These are phyloP conservation scores for Coniella lustricola DNA, from an alignment of 2,329 filamentous ascomycete species.

Conservation along the genomic window DNA sequence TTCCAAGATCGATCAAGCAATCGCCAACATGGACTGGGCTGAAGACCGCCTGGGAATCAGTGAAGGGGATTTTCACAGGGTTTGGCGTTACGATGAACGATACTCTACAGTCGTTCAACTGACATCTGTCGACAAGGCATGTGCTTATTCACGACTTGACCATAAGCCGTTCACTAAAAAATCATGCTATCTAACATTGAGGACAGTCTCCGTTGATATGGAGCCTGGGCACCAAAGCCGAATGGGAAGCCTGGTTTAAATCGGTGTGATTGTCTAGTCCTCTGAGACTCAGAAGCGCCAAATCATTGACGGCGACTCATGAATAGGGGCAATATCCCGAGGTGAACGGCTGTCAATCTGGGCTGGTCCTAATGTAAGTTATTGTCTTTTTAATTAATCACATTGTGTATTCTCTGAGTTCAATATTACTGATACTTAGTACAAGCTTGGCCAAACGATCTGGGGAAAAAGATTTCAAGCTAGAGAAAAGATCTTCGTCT, in stretches of 20 bases:
- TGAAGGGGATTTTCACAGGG: background rate
- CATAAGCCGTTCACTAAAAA: background rate
- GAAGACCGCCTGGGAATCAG: background rate
- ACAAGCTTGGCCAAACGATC: conserved; percentile 4
- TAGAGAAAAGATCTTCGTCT: background rate
- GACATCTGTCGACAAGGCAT: background rate
- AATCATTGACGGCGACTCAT: background rate
- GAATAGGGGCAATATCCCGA: background rate
- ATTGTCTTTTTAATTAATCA: too few relatives aligned
- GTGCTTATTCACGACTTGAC: background rate
- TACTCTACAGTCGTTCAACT: background rate
- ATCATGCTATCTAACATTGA: background rate
- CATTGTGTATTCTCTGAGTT: background rate
- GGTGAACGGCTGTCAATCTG: background rate
- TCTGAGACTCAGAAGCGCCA: background rate
- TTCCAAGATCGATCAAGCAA: background rate
- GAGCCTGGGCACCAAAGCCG: conserved; percentile 8
- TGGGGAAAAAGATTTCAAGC: conserved; percentile 1
- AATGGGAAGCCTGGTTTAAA: conserved; percentile 3
- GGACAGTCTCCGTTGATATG: background rate
- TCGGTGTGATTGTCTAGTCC: conserved; percentile 1
- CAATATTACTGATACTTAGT: background rate
- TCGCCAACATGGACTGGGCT: background rate
- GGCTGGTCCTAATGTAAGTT: conserved; percentile 6
- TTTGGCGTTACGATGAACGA: conserved; percentile 1